Conservation (phyloP, 352 stramenopile genomes). For the Pythium diclinum region DNA sequence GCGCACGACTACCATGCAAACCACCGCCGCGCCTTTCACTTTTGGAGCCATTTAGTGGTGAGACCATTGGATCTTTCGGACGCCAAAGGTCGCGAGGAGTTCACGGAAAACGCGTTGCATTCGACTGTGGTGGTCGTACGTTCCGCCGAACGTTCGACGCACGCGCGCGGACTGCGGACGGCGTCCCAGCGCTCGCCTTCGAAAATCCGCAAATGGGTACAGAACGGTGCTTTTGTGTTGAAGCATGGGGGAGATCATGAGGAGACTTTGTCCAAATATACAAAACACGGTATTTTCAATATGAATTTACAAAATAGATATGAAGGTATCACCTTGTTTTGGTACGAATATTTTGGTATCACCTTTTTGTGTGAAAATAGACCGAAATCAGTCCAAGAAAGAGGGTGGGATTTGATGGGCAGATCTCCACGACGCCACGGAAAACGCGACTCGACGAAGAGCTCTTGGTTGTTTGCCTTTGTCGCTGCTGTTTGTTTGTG, state of each 20-base stretch:
- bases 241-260: not conserved
- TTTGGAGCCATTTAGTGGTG: not conserved
- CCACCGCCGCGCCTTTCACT: not conserved
- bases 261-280: not conserved
- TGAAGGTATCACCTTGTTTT: conserved; percentile 6
- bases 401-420: not conserved
- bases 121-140: not conserved
- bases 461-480: no score
- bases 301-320: no score
- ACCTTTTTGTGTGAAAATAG: conserved; percentile 7
- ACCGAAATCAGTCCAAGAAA: conserved; percentile 9
- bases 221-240: not conserved
- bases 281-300: not conserved
- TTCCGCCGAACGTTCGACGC: not conserved
- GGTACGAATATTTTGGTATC: not conserved
- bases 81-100: not conserved
- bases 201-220: not conserved
- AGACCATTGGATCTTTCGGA: not conserved
- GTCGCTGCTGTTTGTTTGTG: no score
- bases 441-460: conserved; percentile 19
- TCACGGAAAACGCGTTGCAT: not conserved
- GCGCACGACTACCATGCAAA: no score
- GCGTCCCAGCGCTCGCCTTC: not conserved
- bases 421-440: conserved; percentile 12
- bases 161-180: not conserved